These are phyloP conservation scores for Boletellus emodensis DNA, from an alignment of 768 basidiomycete genomes.

Conservation along the genomic window DNA sequence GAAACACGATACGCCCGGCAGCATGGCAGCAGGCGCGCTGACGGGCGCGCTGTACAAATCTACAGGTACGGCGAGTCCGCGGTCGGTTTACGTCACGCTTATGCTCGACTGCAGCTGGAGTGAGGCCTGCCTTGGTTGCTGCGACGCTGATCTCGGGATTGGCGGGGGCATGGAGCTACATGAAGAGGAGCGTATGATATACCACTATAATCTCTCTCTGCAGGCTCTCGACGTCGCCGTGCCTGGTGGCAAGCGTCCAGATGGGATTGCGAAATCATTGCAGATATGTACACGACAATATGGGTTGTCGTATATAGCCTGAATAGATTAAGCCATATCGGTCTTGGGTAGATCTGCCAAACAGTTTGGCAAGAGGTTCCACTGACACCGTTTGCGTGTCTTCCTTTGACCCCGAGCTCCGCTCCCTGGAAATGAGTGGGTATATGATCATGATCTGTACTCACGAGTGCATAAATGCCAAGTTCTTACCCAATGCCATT, in stretches of 20 bases:
- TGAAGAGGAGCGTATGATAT: constrained; percentile 80
- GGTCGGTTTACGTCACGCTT: constrained; percentile 36
- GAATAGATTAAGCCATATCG: constrained; percentile 33
- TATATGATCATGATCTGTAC: constrained; percentile 34
- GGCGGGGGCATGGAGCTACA: constrained; percentile 92
- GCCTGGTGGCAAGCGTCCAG: constrained; percentile 26
- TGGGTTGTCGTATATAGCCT: constrained; percentile 30
- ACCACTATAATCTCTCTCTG: constrained; percentile 46
- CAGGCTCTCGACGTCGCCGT: constrained; percentile 24
- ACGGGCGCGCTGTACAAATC: constrained; percentile 92
- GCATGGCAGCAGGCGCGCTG: constrained; percentile 87
- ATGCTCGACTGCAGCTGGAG: constrained; percentile 65
- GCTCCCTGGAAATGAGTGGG: constrained; percentile 39
- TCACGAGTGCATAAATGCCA: constrained; percentile 37
- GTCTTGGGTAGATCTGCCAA: constrained; percentile 33
- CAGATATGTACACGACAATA: constrained; percentile 18
- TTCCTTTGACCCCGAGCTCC: constrained; percentile 39
- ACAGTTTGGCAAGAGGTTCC: constrained; percentile 30
- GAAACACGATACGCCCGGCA: constrained; percentile 86
- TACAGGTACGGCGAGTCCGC: constrained; percentile 64
- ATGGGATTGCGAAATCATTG: constrained; percentile 24
- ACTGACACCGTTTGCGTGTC: constrained; percentile 35
- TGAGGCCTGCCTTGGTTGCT: constrained; percentile 84
- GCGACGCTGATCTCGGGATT: constrained; percentile 85
- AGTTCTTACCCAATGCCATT: constrained; percentile 32